A percentile compares a stretch with the other conserved stretches of the same genome.
Conservation (phyloP, 495 filamentous ascomycete species). For the Hypoxylon trugodes region DNA sequence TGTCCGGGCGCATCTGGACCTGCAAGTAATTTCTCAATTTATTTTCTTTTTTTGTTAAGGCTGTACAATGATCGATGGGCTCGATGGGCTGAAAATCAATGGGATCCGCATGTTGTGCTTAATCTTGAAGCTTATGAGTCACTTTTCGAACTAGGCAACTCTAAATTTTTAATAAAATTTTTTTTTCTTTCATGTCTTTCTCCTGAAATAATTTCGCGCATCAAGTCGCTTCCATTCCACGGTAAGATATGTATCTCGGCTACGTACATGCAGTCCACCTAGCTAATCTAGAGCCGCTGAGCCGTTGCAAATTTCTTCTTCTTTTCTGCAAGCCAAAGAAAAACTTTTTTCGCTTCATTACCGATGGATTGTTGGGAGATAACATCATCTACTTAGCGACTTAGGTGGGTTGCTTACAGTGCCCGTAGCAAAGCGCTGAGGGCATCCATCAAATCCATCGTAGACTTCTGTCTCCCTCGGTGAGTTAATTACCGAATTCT, state of each 20-base stretch:
- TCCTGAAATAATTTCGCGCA: conserved; percentile 32
- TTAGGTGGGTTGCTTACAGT: conserved; percentile 1
- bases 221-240: conserved; percentile 8
- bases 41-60: conserved; percentile 33
- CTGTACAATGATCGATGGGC: conserved; percentile 39
- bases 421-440: conserved; percentile 1
- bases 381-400: conserved; percentile 5
- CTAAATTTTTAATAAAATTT: background rate
- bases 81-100: conserved; percentile 33
- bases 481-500: conserved; percentile 25
- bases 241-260: conserved; percentile 16
- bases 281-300: conserved; percentile 10
- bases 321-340: conserved; percentile 23
- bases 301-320: conserved; percentile 27
- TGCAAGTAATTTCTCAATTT: conserved; percentile 39
- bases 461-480: no score
- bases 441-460: background rate
- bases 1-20: conserved; percentile 41
- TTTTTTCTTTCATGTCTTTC: conserved; percentile 16
- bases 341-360: conserved; percentile 13
- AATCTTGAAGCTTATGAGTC: conserved; percentile 15
- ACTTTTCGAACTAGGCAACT: conserved; percentile 22
- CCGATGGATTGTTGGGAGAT: conserved; percentile 24
- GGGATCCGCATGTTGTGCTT: conserved; percentile 35
- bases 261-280: conserved; percentile 18